A percentile compares a stretch with the other conserved stretches of the same genome.
Evolutionary conservation across 2,329 filamentous ascomycete genomes (phyloP).

Genomic region (Nemania sp.): DNA sequence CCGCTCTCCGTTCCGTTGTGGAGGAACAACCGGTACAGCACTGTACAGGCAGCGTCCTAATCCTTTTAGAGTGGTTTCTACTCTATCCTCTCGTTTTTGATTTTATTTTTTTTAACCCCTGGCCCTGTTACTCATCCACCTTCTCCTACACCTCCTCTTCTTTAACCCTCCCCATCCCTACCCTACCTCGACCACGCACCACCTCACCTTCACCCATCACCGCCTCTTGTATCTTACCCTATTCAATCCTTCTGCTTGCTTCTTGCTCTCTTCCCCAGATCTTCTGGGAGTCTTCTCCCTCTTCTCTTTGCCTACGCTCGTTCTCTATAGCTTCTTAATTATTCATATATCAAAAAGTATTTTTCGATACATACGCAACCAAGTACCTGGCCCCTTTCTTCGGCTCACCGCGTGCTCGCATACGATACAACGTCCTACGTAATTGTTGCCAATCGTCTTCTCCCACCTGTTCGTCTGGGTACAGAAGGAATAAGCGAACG

Average conservation of each 20-base stretch:
- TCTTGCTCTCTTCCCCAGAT: slow-evolving; percentile 40
- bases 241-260: slow-evolving; percentile 50
- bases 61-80: slow-evolving; percentile 46
- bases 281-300: slow-evolving; percentile 45
- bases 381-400: slow-evolving; percentile 41
- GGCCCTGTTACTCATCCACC: slow-evolving; percentile 44
- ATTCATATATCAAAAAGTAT: slow-evolving; percentile 45
- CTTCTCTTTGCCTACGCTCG: slow-evolving; percentile 51
- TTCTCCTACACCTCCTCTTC: slow-evolving; percentile 41
- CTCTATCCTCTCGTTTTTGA: slow-evolving; percentile 39
- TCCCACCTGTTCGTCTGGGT: slow-evolving; percentile 25
- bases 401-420: slow-evolving; percentile 29
- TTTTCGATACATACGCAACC: slow-evolving; percentile 39
- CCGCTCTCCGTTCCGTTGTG: slow-evolving; percentile 38
- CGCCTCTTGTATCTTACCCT: slow-evolving; percentile 50
- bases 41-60: slow-evolving; percentile 11
- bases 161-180: slow-evolving; percentile 50
- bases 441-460: slow-evolving; percentile 30
- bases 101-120: slow-evolving; percentile 29
- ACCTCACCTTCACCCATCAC: slow-evolving; percentile 28
- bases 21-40: slow-evolving; percentile 33
- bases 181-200: slow-evolving; percentile 41
- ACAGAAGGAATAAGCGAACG: slow-evolving; percentile 27
- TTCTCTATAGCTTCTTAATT: slow-evolving; percentile 53
- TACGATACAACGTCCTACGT: slow-evolving; percentile 37